These are phyloP conservation scores for Aspergillus kassunensis DNA, from an alignment of 495 filamentous ascomycete species.

Conservation along the genomic window DNA sequence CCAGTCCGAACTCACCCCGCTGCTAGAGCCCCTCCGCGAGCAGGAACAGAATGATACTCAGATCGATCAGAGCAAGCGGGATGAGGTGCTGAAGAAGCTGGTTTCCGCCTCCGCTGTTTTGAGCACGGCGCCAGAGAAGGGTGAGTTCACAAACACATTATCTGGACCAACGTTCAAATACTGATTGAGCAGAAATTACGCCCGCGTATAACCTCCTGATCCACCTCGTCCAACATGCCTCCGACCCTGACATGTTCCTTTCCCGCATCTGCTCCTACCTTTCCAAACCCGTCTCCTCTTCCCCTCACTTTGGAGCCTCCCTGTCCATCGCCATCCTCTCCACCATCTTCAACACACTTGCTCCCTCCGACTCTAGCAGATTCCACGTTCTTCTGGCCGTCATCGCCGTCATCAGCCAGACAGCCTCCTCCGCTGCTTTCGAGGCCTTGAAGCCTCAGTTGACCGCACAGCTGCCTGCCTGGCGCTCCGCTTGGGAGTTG, in stretches of 20 bases:
- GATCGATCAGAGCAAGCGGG: slow-evolving; percentile 58
- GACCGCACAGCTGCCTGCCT: slow-evolving; percentile 66
- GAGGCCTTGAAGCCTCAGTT: slow-evolving; percentile 78
- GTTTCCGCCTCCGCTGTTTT: slow-evolving; percentile 67
- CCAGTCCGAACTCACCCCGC: slow-evolving; percentile 65
- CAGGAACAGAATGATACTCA: slow-evolving; percentile 45
- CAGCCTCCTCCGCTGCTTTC: slow-evolving; percentile 64
- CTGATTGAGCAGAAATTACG: slow-evolving; percentile 65
- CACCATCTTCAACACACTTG: slow-evolving; percentile 94
- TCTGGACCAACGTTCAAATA: slow-evolving; percentile 17
- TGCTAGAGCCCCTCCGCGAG: slow-evolving; percentile 58
- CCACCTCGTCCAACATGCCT: slow-evolving; percentile 81
- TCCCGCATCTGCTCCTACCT: slow-evolving; percentile 83
- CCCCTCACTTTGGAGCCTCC: slow-evolving; percentile 75
- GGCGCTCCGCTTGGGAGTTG: slow-evolving; percentile 80
- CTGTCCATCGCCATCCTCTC: slow-evolving; percentile 84
- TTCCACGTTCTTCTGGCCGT: slow-evolving; percentile 88
- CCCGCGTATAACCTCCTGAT: slow-evolving; percentile 94
- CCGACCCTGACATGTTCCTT: slow-evolving; percentile 78
- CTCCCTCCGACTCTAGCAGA: slow-evolving; percentile 65
- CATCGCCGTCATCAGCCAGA: slow-evolving; percentile 68
- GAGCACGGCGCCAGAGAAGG: slow-evolving; percentile 84
- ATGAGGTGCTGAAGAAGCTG: slow-evolving; percentile 85
- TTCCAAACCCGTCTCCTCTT: slow-evolving; percentile 77
- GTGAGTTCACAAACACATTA: slow-evolving; percentile 33